Percentiles rank a stretch among this genome's conserved stretches.
Evolutionary conservation across 768 basidiomycete genomes (phyloP).

Genomic region (Mycena latifolia): DNA sequence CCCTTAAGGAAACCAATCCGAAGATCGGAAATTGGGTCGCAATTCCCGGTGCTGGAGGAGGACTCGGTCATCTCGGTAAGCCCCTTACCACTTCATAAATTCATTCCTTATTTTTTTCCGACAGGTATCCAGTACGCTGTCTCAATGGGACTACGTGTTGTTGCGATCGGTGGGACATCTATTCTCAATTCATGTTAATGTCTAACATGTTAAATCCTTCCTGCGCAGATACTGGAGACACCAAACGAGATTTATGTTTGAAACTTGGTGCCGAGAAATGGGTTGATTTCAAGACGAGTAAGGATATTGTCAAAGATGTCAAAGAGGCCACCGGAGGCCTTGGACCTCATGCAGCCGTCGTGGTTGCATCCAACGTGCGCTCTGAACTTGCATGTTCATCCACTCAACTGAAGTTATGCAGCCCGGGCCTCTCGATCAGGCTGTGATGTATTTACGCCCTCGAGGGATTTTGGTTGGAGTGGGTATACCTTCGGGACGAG

Average conservation of each 20-base stretch:
- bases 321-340: constrained; percentile 69
- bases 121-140: constrained; percentile 81
- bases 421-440: constrained; percentile 61
- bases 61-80: constrained; percentile 81
- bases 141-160: constrained; percentile 79
- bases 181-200: constrained; percentile 45
- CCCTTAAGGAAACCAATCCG: constrained; percentile 72
- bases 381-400: neutral
- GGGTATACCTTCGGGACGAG: constrained; percentile 66
- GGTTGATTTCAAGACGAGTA: constrained; percentile 80
- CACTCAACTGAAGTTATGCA: constrained; percentile 26
- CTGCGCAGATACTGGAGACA: constrained; percentile 81
- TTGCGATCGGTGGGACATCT: constrained; percentile 53
- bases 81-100: neutral
- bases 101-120: neutral
- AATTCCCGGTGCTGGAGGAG: constrained; percentile 83
- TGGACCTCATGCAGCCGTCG: constrained; percentile 78
- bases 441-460: constrained; percentile 75
- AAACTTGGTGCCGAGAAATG: constrained; percentile 72
- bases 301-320: constrained; percentile 72
- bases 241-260: constrained; percentile 71
- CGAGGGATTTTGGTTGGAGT: constrained; percentile 81
- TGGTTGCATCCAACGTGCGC: constrained; percentile 63
- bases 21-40: constrained; percentile 78
- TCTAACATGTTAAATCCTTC: neutral